These are phyloP conservation scores for thale cress (Arabidopsis thaliana) DNA, from an alignment of 345 rosid species.

Conservation along the genomic window DNA sequence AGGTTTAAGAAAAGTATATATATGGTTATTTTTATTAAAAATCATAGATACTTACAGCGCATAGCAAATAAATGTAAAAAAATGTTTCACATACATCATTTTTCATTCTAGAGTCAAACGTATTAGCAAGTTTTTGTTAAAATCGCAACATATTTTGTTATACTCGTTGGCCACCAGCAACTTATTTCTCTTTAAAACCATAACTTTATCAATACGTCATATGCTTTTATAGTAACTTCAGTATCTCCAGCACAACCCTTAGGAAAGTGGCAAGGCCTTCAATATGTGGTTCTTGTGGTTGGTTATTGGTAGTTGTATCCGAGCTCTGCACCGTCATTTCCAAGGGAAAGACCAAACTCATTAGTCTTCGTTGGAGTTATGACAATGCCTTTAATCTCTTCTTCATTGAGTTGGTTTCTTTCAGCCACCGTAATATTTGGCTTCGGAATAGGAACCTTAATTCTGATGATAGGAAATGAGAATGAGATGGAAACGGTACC, in stretches of 20 bases:
- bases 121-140: constrained; percentile 7
- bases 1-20: constrained; percentile 11
- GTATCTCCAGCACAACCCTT: background rate
- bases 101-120: background rate
- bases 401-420: constrained; percentile 16
- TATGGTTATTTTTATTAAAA: background rate
- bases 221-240: constrained; percentile 23
- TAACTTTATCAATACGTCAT: background rate
- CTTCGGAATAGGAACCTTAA: constrained; percentile 14
- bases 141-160: background rate
- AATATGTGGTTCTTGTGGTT: background rate
- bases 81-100: constrained; percentile 9
- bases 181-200: constrained; percentile 1
- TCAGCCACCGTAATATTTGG: background rate
- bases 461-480: constrained; percentile 34
- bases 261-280: constrained; percentile 26
- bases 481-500: constrained; percentile 20
- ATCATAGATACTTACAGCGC: background rate
- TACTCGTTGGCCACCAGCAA: background rate
- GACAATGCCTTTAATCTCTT: constrained; percentile 14
- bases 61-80: constrained; percentile 19
- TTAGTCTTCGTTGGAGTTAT: constrained; percentile 22
- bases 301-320: background rate
- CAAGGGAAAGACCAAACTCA: constrained; percentile 28
- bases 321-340: constrained; percentile 8